These are phyloP conservation scores for Geotrichum bryndzae DNA, from an alignment of 1,139 yeast genomes.

Conservation along the genomic window DNA sequence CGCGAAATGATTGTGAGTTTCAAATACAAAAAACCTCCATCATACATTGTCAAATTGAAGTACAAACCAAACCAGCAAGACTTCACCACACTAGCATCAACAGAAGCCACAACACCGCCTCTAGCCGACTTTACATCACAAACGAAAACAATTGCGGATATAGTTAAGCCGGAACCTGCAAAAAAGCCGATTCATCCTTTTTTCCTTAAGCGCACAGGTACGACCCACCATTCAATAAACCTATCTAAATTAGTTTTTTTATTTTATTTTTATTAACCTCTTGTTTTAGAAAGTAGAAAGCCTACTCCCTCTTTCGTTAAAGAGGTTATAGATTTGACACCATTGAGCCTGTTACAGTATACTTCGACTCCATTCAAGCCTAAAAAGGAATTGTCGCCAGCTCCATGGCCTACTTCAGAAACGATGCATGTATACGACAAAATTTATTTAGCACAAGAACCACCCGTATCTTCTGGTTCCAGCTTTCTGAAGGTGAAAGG, in stretches of 20 bases:
- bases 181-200: slow-evolving; percentile 24
- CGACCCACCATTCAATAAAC: background rate
- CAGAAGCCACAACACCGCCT: background rate
- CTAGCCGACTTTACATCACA: background rate
- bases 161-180: background rate
- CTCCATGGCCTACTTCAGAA: slow-evolving; percentile 7
- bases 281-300: background rate
- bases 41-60: slow-evolving; percentile 1
- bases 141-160: background rate
- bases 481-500: background rate
- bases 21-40: background rate
- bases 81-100: background rate
- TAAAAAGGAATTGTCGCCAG: background rate
- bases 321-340: background rate
- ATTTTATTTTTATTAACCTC: background rate
- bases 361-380: background rate
- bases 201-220: slow-evolving; percentile 19
- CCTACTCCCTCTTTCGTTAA: background rate
- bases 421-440: slow-evolving; percentile 11
- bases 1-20: background rate
- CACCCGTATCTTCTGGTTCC: background rate
- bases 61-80: background rate
- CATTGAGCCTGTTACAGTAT: background rate
- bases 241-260: no score
- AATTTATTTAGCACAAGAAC: background rate